Conservation (phyloP, 2,329 filamentous ascomycete species). For the Neonectria magnoliae region DNA sequence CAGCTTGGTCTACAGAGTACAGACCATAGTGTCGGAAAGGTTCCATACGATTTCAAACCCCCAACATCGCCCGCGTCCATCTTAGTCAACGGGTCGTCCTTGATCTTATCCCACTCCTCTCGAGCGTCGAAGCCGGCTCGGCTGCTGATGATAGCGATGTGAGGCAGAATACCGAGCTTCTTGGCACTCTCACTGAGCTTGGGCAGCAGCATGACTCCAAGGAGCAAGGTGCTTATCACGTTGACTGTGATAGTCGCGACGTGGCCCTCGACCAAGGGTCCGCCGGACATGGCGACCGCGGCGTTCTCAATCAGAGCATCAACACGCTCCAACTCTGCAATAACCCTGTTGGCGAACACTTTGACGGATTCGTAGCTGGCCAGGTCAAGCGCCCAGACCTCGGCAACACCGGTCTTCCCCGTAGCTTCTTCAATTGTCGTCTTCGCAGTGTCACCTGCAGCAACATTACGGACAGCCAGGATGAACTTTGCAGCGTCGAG, state of each 20-base stretch:
- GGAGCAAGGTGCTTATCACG: constrained; percentile 56
- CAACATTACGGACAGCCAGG: constrained; percentile 40
- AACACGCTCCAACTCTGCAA: constrained; percentile 48
- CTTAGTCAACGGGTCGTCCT: constrained; percentile 11
- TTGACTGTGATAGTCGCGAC: constrained; percentile 59
- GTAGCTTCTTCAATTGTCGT: constrained; percentile 24
- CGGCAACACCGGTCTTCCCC: constrained; percentile 17
- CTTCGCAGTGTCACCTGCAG: constrained; percentile 19
- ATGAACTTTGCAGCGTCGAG: constrained; percentile 51
- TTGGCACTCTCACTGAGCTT: constrained; percentile 50
- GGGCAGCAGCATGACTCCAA: constrained; percentile 56
- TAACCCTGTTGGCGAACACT: constrained; percentile 47
- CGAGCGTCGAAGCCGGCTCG: constrained; percentile 10
- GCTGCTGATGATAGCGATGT: constrained; percentile 48
- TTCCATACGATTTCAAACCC: background rate
- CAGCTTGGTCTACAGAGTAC: background rate
- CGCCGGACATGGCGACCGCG: constrained; percentile 25
- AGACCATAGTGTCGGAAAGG: background rate
- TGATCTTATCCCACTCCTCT: constrained; percentile 15
- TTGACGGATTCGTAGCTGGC: constrained; percentile 31
- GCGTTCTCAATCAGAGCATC: constrained; percentile 58
- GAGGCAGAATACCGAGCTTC: constrained; percentile 46
- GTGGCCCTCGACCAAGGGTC: constrained; percentile 49
- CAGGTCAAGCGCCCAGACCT: constrained; percentile 26
- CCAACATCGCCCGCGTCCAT: constrained; percentile 7